These are phyloP conservation scores for Ogataea degrootiae DNA, from an alignment of 805 yeast species.

Conservation along the genomic window DNA sequence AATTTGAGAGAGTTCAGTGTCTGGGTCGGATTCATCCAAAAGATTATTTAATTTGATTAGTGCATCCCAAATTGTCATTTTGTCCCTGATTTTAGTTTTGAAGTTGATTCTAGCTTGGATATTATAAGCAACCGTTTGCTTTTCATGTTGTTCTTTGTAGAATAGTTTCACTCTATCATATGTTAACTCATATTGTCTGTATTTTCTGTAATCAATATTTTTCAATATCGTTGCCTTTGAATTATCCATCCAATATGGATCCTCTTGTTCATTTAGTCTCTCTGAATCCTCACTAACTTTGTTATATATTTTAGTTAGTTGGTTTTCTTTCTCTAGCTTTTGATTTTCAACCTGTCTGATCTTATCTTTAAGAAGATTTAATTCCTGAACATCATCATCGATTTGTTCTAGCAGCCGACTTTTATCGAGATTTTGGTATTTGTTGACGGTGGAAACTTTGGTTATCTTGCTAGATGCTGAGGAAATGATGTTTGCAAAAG, in stretches of 20 bases:
- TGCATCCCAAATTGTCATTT: slow-evolving; percentile 72
- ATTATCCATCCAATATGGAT: slow-evolving; percentile 20
- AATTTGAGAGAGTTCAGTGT: slow-evolving; percentile 67
- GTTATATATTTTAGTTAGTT: slow-evolving; percentile 5
- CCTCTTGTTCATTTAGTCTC: neutral
- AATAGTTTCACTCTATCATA: slow-evolving; percentile 63
- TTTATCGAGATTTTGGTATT: slow-evolving; percentile 26
- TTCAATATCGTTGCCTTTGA: slow-evolving; percentile 17
- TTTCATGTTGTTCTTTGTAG: slow-evolving; percentile 63
- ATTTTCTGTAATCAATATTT: slow-evolving; percentile 30
- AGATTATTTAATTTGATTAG: slow-evolving; percentile 54
- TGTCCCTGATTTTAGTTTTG: slow-evolving; percentile 61
- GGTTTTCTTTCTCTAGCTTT: slow-evolving; percentile 10
- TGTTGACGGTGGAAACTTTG: slow-evolving; percentile 1
- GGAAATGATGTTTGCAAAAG: neutral
- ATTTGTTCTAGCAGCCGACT: slow-evolving; percentile 34
- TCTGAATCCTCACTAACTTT: slow-evolving; percentile 1
- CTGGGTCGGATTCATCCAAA: slow-evolving; percentile 71
- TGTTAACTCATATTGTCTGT: slow-evolving; percentile 65
- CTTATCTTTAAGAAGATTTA: slow-evolving; percentile 33
- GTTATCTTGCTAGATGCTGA: neutral
- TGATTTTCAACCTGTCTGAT: slow-evolving; percentile 19
- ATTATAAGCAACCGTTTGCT: slow-evolving; percentile 69
- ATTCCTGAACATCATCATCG: slow-evolving; percentile 40
- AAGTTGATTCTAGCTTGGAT: slow-evolving; percentile 68